Percentiles rank a stretch among this genome's conserved stretches.
Evolutionary conservation across 345 rosid species (phyloP).

Genomic region (Raphanus raphanistrum): DNA sequence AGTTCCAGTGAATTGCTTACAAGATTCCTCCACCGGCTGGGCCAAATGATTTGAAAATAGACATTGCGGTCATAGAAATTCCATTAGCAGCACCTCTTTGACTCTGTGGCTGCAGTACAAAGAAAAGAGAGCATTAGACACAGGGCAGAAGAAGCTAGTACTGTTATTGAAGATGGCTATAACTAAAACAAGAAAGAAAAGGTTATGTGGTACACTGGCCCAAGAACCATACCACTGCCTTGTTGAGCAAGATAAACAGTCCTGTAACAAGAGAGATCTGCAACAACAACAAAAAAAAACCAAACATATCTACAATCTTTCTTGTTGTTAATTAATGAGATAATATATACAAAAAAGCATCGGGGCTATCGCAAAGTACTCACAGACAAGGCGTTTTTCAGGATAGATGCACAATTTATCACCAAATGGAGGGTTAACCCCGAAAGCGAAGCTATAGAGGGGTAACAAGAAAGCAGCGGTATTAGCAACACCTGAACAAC

Average conservation of each 20-base stretch:
- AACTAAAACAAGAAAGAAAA: neutral
- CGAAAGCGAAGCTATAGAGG: slow-evolving; percentile 29
- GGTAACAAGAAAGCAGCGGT: slow-evolving; percentile 35
- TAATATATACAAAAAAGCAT: neutral
- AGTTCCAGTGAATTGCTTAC: slow-evolving; percentile 15
- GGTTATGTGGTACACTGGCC: neutral
- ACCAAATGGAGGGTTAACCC: slow-evolving; percentile 23
- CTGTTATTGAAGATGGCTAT: neutral
- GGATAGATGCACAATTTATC: slow-evolving; percentile 22
- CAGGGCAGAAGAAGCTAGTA: neutral
- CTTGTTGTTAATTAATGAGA: neutral
- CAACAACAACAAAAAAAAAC: neutral
- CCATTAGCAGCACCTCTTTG: slow-evolving; percentile 35
- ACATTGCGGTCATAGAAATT: slow-evolving; percentile 35
- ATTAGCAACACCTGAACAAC: slow-evolving; percentile 17
- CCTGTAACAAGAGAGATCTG: slow-evolving; percentile 24
- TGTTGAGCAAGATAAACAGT: slow-evolving; percentile 28
- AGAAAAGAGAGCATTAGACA: neutral
- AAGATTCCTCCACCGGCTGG: slow-evolving; percentile 33
- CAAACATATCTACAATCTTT: neutral
- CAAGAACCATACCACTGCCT: slow-evolving; percentile 29
- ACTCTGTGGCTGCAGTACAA: slow-evolving; percentile 9
- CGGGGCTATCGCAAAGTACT: slow-evolving; percentile 2
- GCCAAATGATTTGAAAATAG: slow-evolving; percentile 34
- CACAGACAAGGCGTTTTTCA: slow-evolving; percentile 22